Percentiles rank a stretch among this genome's conserved stretches.
These are phyloP conservation scores for Boechera stricta DNA, from an alignment of 345 rosid genomes.

Conservation along the genomic window DNA sequence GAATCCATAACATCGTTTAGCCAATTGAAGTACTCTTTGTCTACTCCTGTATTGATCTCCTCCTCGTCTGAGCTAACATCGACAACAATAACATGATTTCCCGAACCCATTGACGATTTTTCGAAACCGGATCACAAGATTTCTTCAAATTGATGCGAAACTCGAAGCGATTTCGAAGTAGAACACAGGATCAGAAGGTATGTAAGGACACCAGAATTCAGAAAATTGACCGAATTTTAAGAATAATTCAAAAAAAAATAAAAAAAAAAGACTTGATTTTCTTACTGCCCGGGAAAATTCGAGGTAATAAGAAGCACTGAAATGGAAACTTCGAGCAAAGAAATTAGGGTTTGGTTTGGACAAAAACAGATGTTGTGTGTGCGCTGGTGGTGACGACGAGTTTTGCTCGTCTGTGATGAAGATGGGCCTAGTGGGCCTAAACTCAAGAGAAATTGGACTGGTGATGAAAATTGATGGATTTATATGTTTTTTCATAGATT, in stretches of 20 bases:
- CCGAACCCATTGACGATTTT: slow-evolving; percentile 28
- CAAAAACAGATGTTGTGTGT: neutral
- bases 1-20: slow-evolving; percentile 2
- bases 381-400: neutral
- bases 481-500: neutral
- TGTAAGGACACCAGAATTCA: neutral
- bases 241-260: neutral
- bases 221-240: neutral
- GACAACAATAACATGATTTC: slow-evolving; percentile 16
- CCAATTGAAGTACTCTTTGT: slow-evolving; percentile 14
- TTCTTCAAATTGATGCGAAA: neutral
- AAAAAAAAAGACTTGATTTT: neutral
- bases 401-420: neutral
- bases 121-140: neutral
- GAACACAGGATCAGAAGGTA: neutral
- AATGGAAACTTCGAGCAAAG: neutral
- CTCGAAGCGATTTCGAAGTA: neutral
- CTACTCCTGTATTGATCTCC: slow-evolving; percentile 6
- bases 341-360: slow-evolving; percentile 10
- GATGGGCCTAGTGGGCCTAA: slow-evolving; percentile 1
- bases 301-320: neutral
- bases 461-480: neutral
- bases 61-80: slow-evolving; percentile 45
- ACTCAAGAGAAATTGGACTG: neutral
- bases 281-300: neutral